A percentile compares a stretch with the other conserved stretches of the same genome.
Evolutionary conservation across 1,284 basidiomycete species (phyloP).

Genomic region (Ustilago esculenta): DNA sequence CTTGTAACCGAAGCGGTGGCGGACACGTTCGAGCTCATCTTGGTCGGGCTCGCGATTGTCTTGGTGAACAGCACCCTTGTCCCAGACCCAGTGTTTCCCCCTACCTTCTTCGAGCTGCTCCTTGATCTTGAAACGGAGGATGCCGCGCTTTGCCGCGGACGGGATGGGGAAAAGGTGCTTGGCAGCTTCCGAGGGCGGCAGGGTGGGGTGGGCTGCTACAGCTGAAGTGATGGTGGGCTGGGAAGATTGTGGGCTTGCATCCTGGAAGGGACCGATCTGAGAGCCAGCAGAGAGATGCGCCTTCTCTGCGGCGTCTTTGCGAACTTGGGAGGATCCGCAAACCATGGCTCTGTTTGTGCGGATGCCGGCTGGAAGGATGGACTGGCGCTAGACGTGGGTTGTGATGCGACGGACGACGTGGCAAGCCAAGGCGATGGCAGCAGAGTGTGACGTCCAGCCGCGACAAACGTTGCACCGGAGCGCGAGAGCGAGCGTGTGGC

Average conservation of each 20-base stretch:
- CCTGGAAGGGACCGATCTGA: constrained; percentile 34
- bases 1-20: constrained; percentile 57
- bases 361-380: too few relatives aligned
- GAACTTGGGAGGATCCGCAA: constrained; percentile 37
- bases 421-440: too few relatives aligned
- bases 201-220: constrained; percentile 53
- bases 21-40: constrained; percentile 55
- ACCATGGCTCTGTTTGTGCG: too few relatives aligned
- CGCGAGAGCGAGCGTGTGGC: too few relatives aligned
- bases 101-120: constrained; percentile 58
- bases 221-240: constrained; percentile 62
- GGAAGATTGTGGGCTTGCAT: constrained; percentile 36
- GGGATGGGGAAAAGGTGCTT: constrained; percentile 54
- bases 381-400: too few relatives aligned
- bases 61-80: constrained; percentile 58
- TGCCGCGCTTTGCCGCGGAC: constrained; percentile 48
- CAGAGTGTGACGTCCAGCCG: too few relatives aligned
- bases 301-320: constrained; percentile 26
- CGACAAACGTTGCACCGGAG: too few relatives aligned
- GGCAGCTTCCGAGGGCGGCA: constrained; percentile 52
- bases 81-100: constrained; percentile 63
- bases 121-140: constrained; percentile 61
- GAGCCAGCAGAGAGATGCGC: constrained; percentile 43
- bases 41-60: constrained; percentile 58
- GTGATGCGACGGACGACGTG: too few relatives aligned